Percentiles rank a stretch among this genome's conserved stretches.
Evolutionary conservation across 2,329 filamentous ascomycete genomes (phyloP).

Genomic region (Dothistroma pini): DNA sequence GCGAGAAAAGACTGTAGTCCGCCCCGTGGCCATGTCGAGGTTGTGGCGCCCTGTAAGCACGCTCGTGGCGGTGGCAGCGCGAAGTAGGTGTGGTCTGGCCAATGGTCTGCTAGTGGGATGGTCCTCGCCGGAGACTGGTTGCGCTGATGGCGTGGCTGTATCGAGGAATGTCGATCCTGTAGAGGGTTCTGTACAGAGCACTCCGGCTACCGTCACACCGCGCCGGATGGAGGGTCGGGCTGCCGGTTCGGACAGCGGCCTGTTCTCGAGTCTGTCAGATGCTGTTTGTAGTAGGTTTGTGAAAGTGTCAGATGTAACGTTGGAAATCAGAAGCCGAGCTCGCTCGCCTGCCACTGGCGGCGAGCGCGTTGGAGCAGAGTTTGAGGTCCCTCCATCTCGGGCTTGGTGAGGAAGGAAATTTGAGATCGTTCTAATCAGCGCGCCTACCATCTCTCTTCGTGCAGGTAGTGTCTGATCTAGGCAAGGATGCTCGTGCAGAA

Average conservation of each 20-base stretch:
- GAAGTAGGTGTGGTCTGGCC: neutral
- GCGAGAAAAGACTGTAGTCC: conserved; percentile 22
- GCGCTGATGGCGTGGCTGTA: conserved; percentile 3
- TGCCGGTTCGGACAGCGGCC: conserved; percentile 19
- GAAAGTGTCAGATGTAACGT: neutral
- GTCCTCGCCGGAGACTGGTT: neutral
- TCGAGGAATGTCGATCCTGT: conserved; percentile 1
- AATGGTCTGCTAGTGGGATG: neutral
- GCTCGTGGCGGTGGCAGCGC: conserved; percentile 4
- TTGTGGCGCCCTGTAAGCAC: conserved; percentile 2
- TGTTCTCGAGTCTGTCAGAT: conserved; percentile 16
- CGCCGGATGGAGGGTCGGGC: conserved; percentile 8
- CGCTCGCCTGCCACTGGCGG: neutral
- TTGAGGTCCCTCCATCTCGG: neutral
- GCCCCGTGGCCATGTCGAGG: conserved; percentile 4
- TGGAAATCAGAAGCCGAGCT: conserved; percentile 1
- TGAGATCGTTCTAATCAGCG: neutral
- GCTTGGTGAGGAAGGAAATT: neutral
- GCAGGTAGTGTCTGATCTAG: neutral
- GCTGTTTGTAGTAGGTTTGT: neutral
- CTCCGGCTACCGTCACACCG: conserved; percentile 5
- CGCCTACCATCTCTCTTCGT: neutral
- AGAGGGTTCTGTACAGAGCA: conserved; percentile 1
- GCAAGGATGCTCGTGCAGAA: neutral
- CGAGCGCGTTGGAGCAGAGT: neutral